phyloP scores from a whole-genome alignment of 306 rosid species.

The Acacia confusa region DNA sequence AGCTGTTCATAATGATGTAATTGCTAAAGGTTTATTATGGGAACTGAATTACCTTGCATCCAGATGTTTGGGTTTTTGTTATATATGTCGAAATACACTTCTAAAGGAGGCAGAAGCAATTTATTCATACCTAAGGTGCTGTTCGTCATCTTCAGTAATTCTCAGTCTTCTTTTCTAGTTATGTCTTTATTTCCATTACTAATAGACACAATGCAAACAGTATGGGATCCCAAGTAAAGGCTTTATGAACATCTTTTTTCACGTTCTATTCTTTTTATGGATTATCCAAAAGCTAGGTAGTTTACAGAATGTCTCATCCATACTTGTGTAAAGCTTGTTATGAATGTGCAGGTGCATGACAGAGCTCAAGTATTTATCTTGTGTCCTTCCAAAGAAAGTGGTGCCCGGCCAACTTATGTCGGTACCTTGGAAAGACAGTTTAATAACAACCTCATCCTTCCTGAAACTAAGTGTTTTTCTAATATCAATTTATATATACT shows the following conservation, averaged over 20 bases:
- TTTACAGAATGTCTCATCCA: conserved; percentile 13
- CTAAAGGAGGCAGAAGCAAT: conserved; percentile 48
- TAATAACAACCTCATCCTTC: conserved; percentile 60
- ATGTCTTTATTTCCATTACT: conserved; percentile 9
- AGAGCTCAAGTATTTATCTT: conserved; percentile 87
- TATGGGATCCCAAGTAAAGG: not conserved
- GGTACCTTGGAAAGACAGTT: conserved; percentile 81
- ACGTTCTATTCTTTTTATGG: conserved; percentile 9
- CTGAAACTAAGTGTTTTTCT: conserved; percentile 53
- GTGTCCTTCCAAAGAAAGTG: conserved; percentile 54
- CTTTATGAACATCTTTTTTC: not conserved
- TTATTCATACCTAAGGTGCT: conserved; percentile 68
- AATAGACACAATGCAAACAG: not conserved
- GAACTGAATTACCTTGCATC: conserved; percentile 36
- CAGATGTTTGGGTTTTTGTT: conserved; percentile 87
- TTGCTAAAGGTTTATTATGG: conserved; percentile 20
- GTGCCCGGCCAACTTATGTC: conserved; percentile 58
- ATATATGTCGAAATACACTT: conserved; percentile 58
- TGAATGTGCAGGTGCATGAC: conserved; percentile 77
- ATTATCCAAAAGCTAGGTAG: conserved; percentile 4
- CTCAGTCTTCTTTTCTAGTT: conserved; percentile 1
- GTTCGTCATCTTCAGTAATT: conserved; percentile 21
- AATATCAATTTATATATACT: conserved; percentile 60
- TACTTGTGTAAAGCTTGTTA: conserved; percentile 23
- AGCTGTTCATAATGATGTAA: conserved; percentile 27